phyloP scores from a whole-genome alignment of 1,284 basidiomycete species.

The Microbotryum violaceum region DNA sequence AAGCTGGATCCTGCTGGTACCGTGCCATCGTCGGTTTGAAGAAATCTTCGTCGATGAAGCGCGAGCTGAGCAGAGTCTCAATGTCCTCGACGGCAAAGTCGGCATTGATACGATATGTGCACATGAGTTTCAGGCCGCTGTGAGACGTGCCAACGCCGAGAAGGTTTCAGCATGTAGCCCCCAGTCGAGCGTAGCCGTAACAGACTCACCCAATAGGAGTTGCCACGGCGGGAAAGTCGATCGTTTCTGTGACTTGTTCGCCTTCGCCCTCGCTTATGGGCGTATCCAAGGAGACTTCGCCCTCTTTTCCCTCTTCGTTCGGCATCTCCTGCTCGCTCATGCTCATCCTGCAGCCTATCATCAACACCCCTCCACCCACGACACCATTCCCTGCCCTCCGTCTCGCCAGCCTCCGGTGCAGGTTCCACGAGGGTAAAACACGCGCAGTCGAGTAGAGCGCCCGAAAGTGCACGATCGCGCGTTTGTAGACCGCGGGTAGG shows the following conservation, averaged over 20 bases:
- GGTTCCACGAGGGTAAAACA: slow-evolving; percentile 34
- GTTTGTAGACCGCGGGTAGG: slow-evolving; percentile 40
- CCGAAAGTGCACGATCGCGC: slow-evolving; percentile 39
- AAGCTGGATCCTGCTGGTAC: slow-evolving; percentile 7
- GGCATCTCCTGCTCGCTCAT: slow-evolving; percentile 11
- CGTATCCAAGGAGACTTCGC: slow-evolving; percentile 3
- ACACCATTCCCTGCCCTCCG: slow-evolving; percentile 30
- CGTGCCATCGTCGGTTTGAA: slow-evolving; percentile 33
- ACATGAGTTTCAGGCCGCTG: slow-evolving; percentile 25
- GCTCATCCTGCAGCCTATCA: slow-evolving; percentile 34
- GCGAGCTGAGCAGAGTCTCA: slow-evolving; percentile 34
- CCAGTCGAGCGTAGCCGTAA: not conserved
- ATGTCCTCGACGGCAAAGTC: slow-evolving; percentile 35
- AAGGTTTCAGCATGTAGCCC: not conserved
- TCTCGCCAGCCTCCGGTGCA: slow-evolving; percentile 30
- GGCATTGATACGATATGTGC: slow-evolving; percentile 31
- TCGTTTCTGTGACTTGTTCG: slow-evolving; percentile 16
- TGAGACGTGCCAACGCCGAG: not conserved
- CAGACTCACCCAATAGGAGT: slow-evolving; percentile 33
- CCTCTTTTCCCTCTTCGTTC: not conserved
- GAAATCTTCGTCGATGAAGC: slow-evolving; percentile 38
- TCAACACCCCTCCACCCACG: slow-evolving; percentile 33
- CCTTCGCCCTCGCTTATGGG: slow-evolving; percentile 4
- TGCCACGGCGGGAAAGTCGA: slow-evolving; percentile 28
- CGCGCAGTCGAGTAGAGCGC: slow-evolving; percentile 36